A percentile compares a stretch with the other conserved stretches of the same genome.
phyloP scores from a whole-genome alignment of 164 flowering plant species.

The Akebia trifoliata region DNA sequence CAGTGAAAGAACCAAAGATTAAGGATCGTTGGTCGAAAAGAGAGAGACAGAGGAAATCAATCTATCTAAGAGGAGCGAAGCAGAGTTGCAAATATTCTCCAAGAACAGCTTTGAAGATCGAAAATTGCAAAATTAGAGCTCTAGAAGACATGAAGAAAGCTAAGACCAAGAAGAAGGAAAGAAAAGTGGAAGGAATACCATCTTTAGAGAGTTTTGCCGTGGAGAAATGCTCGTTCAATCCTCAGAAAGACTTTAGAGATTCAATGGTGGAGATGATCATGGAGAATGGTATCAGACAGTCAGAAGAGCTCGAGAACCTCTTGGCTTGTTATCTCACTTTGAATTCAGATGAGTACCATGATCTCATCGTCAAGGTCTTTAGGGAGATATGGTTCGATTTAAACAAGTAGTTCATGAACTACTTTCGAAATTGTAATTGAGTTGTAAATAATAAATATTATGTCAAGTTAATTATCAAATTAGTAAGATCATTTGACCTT shows the following conservation, averaged over 20 bases:
- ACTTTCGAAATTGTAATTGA: too few relatives aligned
- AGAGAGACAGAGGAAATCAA: constrained; percentile 46
- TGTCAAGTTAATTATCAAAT: too few relatives aligned
- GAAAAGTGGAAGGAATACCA: constrained; percentile 12
- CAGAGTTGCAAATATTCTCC: constrained; percentile 45
- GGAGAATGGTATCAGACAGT: constrained; percentile 41
- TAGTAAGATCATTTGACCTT: too few relatives aligned
- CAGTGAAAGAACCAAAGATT: constrained; percentile 24
- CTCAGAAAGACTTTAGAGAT: constrained; percentile 68
- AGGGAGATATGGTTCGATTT: constrained; percentile 71
- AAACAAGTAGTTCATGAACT: too few relatives aligned
- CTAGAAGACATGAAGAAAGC: constrained; percentile 57
- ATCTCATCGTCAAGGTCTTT: constrained; percentile 70
- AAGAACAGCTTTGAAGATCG: constrained; percentile 40
- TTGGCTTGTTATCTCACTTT: constrained; percentile 75
- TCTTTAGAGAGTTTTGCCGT: constrained; percentile 59
- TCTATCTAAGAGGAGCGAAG: constrained; percentile 27
- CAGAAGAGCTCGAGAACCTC: constrained; percentile 76
- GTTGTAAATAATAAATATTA: too few relatives aligned
- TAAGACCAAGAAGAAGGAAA: constrained; percentile 31
- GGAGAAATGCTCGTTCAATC: constrained; percentile 62
- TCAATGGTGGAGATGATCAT: constrained; percentile 92
- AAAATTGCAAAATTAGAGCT: constrained; percentile 59
- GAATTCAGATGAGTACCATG: constrained; percentile 73
- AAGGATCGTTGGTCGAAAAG: constrained; percentile 18